Evolutionary conservation across 441 rosid species (phyloP).

Genomic region (Aquilaria agallochum): DNA sequence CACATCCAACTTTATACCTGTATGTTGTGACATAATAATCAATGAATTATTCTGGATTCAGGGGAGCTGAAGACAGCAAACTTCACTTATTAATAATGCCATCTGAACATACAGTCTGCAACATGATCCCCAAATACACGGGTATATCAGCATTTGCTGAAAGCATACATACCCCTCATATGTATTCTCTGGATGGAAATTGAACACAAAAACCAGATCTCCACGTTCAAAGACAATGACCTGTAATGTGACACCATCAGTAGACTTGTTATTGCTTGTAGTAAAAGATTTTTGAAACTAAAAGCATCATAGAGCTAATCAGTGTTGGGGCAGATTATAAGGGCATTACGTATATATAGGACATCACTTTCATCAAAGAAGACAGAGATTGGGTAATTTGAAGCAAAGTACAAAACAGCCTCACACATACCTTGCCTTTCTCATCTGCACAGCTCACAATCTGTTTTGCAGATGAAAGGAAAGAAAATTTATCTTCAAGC

Average conservation of each 20-base stretch:
- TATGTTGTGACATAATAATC: constrained; percentile 22
- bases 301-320: not conserved
- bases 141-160: not conserved
- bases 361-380: not conserved
- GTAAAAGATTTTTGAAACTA: constrained; percentile 1
- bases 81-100: too few species aligned
- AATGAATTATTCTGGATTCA: not conserved
- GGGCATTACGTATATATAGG: not conserved
- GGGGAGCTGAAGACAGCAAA: too few species aligned
- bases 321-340: not conserved
- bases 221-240: constrained; percentile 84
- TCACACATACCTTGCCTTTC: constrained; percentile 57
- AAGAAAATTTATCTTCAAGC: constrained; percentile 65
- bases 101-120: too few species aligned
- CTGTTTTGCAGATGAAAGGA: constrained; percentile 66
- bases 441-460: constrained; percentile 70
- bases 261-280: not conserved
- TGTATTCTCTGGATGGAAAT: constrained; percentile 72
- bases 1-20: constrained; percentile 83
- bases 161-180: constrained; percentile 57
- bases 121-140: not conserved
- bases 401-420: not conserved
- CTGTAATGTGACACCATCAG: constrained; percentile 31
- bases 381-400: not conserved
- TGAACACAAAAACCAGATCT: constrained; percentile 74